Base-by-base conservation (phyloP, 352 stramenopile genomes). In the Phytophthora tentaculata region DNA sequence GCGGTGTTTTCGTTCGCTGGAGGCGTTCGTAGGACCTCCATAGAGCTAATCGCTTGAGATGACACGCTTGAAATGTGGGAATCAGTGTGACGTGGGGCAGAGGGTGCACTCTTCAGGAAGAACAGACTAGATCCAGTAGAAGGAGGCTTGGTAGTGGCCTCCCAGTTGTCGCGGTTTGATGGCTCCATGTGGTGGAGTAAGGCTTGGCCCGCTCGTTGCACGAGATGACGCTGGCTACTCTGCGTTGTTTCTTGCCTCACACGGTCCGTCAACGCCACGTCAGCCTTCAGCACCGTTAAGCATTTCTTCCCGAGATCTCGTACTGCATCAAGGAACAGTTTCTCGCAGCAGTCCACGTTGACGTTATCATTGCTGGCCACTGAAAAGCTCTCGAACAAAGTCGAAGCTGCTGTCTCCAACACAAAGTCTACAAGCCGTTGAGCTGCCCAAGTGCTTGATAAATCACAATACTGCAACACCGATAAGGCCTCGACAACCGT, bases 221-320 rank as follows among this genome's bases (percentile, higher is more conserved):
- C 16, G 20, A 73, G 23, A 35, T 49, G 32, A 26, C 13, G 26
- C 22, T 59, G 55, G 10, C 48, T 43, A 52, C 41, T 54, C 28
- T 60, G 61, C 8, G 61, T 50, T 20, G 52, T 41, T 28, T 77
- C 50, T 43, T 56, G n/a, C 19, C 37, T 60, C 26, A 83, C 19
- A 16, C 44, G 67, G n/a, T 76, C 78, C 53, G 62, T 58, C 26
- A 83, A 43, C 14, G 24, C 22, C n/a, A 69, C 44, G 47, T 86
- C 67, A n/a, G 59, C 61, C 20, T 71, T 65, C 10, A 86, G 35
- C 17, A 72, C 56, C 17, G 62, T 62, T 1, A 56, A 60, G 19
- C 76, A 81, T 51, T 84, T 86, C n/a, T 64, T 60, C 6, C 70
- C 71, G 3, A 86, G 56, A n/a, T 44, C 37, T 53, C 28, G 48